Conservation (phyloP, 192 early-diverging fungal genomes). For the Endogone sp. region DNA sequence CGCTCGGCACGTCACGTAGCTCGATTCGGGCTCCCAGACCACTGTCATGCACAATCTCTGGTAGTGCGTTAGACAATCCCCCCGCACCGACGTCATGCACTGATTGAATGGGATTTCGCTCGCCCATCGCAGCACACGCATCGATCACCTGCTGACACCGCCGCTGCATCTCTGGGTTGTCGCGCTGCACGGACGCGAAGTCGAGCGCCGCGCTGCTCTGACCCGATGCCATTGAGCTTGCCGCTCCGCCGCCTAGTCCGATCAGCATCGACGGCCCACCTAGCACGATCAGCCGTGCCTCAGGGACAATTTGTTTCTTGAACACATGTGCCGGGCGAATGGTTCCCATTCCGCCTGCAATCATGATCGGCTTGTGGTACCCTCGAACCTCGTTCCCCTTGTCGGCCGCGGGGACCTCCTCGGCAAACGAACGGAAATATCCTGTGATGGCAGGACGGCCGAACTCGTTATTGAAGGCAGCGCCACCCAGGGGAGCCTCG, state of each 20-base stretch:
- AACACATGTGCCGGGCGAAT: constrained; percentile 86
- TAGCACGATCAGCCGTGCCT: constrained; percentile 79
- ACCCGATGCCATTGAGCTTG: constrained; percentile 91
- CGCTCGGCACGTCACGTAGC: constrained; percentile 86
- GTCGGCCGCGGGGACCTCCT: constrained; percentile 49
- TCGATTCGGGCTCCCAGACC: constrained; percentile 88
- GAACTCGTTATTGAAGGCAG: constrained; percentile 99
- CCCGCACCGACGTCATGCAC: constrained; percentile 99
- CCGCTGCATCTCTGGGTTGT: constrained; percentile 99
- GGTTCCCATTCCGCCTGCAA: constrained; percentile 95
- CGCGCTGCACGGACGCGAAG: constrained; percentile 97
- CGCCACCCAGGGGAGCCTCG: constrained; percentile 93
- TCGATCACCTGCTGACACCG: constrained; percentile 97
- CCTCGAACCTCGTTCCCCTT: constrained; percentile 74
- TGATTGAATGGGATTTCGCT: constrained; percentile 81
- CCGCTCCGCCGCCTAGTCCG: constrained; percentile 98
- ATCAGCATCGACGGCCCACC: constrained; percentile 99
- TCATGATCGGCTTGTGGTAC: constrained; percentile 99
- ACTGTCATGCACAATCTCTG: constrained; percentile 97
- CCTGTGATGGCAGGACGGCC: constrained; percentile 93
- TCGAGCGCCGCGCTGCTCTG: constrained; percentile 85
- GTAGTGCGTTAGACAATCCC: constrained; percentile 95
- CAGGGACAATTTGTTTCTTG: constrained; percentile 83
- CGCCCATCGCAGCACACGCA: constrained; percentile 81
- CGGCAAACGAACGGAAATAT: constrained; percentile 94